Conservation (phyloP, 805 yeast genomes). For the Ogataea henricii region DNA sequence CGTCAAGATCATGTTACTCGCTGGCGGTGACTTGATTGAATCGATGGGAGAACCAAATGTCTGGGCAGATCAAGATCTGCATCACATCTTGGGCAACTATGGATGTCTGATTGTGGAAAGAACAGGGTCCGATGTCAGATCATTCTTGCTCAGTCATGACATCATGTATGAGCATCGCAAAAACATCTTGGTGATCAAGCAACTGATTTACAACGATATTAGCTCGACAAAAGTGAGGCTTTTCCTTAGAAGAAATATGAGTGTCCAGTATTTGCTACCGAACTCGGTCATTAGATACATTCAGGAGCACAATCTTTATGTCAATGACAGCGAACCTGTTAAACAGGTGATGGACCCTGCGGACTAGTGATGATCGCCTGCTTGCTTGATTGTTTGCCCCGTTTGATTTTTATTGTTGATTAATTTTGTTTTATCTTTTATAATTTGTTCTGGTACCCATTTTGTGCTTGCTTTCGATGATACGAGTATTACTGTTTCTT, state of each 20-base stretch:
- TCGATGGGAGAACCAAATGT: constrained; percentile 99
- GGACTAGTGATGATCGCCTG: constrained; percentile 9
- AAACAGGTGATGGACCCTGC: constrained; percentile 66
- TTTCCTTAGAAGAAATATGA: constrained; percentile 92
- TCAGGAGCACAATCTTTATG: constrained; percentile 85
- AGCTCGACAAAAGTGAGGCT: constrained; percentile 92
- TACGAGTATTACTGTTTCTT: background rate
- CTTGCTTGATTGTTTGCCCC: background rate
- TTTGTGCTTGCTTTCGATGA: background rate
- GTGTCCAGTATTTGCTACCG: constrained; percentile 91
- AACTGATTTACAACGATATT: constrained; percentile 93
- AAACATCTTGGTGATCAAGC: constrained; percentile 92
- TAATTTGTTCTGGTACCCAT: too few relatives aligned
- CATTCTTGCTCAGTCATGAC: constrained; percentile 89
- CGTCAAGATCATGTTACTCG: constrained; percentile 91
- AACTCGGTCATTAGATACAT: constrained; percentile 93
- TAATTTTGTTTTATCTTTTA: constrained; percentile 1
- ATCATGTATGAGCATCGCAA: constrained; percentile 96
- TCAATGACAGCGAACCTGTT: constrained; percentile 89
- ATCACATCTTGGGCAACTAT: constrained; percentile 91
- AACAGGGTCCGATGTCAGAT: constrained; percentile 94
- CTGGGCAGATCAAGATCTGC: constrained; percentile 95
- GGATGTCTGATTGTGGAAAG: constrained; percentile 97
- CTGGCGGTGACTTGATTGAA: constrained; percentile 97
- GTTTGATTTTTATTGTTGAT: background rate